phyloP scores from a whole-genome alignment of 2,329 filamentous ascomycete genomes.

The Phyllosticta paracitricarpa region DNA sequence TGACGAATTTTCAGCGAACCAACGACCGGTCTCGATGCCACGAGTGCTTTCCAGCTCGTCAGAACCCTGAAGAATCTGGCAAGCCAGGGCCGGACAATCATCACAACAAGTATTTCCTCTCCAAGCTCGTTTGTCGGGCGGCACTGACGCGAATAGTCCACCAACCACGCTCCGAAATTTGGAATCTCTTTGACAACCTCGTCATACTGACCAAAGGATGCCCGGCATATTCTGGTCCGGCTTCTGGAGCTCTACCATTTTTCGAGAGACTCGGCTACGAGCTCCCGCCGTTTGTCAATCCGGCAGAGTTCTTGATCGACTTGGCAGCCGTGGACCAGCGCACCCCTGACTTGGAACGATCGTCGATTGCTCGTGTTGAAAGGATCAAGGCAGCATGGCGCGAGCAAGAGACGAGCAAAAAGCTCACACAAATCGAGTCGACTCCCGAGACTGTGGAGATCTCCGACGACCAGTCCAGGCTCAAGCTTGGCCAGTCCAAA shows the following conservation, averaged over 20 bases:
- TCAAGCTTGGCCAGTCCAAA: neutral
- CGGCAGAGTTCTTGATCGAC: slow-evolving; percentile 67
- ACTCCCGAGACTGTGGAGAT: neutral
- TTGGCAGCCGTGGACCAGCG: slow-evolving; percentile 65
- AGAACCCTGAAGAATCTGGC: slow-evolving; percentile 60
- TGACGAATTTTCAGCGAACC: slow-evolving; percentile 41
- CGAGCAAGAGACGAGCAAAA: neutral
- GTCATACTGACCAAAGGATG: slow-evolving; percentile 58
- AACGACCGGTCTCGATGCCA: slow-evolving; percentile 68
- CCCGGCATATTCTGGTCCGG: slow-evolving; percentile 57
- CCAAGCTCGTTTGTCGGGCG: neutral
- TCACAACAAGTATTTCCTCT: slow-evolving; percentile 46
- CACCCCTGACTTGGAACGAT: slow-evolving; percentile 53
- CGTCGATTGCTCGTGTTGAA: slow-evolving; percentile 51
- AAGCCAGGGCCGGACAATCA: slow-evolving; percentile 57
- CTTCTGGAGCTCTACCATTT: slow-evolving; percentile 50
- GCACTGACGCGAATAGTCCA: slow-evolving; percentile 39
- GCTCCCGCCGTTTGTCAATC: slow-evolving; percentile 64
- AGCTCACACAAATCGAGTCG: neutral
- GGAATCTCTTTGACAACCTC: slow-evolving; percentile 64
- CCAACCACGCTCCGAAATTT: slow-evolving; percentile 70
- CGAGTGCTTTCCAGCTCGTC: slow-evolving; percentile 64
- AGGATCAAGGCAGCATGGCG: slow-evolving; percentile 33
- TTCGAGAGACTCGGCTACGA: slow-evolving; percentile 52
- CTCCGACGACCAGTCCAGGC: neutral